These are phyloP conservation scores for Saccharomyces hybrid DNA, from an alignment of 1,139 yeast species.

Conservation along the genomic window DNA sequence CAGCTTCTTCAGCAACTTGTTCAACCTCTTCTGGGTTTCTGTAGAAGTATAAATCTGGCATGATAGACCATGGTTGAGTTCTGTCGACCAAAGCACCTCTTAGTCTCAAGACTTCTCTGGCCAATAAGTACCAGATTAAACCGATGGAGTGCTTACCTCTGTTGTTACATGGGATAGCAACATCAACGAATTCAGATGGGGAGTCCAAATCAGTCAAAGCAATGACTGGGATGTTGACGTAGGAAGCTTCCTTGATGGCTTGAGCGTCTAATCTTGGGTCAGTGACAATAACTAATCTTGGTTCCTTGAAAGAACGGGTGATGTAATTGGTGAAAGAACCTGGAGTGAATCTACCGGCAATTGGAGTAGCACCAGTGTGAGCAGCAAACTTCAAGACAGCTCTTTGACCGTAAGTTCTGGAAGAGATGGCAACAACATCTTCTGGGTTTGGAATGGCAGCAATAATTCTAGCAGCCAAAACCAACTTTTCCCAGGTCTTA, in stretches of 20 bases:
- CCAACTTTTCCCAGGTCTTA: constrained; percentile 99
- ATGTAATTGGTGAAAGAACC: constrained; percentile 99
- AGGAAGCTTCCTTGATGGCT: constrained; percentile 99
- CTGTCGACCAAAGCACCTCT: constrained; percentile 98
- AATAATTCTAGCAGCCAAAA: constrained; percentile 97
- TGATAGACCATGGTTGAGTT: constrained; percentile 93
- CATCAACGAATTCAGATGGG: constrained; percentile 97
- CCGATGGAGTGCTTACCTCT: constrained; percentile 99
- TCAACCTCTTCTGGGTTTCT: constrained; percentile 99
- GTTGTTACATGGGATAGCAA: constrained; percentile 99
- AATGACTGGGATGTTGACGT: constrained; percentile 99
- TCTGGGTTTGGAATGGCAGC: constrained; percentile 98
- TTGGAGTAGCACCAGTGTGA: constrained; percentile 99
- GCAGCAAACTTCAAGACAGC: constrained; percentile 99
- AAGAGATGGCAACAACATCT: constrained; percentile 97
- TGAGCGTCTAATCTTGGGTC: constrained; percentile 99
- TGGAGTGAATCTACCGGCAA: constrained; percentile 99
- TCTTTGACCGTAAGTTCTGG: constrained; percentile 99
- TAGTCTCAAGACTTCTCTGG: constrained; percentile 98
- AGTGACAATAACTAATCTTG: constrained; percentile 97
- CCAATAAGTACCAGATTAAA: constrained; percentile 98
- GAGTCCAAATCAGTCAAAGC: constrained; percentile 98
- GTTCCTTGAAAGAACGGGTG: constrained; percentile 99
- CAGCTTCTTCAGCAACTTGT: constrained; percentile 67
- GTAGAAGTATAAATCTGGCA: constrained; percentile 99